Base-by-base conservation (phyloP, 768 basidiomycete genomes). In the Podaxis rugospora region DNA sequence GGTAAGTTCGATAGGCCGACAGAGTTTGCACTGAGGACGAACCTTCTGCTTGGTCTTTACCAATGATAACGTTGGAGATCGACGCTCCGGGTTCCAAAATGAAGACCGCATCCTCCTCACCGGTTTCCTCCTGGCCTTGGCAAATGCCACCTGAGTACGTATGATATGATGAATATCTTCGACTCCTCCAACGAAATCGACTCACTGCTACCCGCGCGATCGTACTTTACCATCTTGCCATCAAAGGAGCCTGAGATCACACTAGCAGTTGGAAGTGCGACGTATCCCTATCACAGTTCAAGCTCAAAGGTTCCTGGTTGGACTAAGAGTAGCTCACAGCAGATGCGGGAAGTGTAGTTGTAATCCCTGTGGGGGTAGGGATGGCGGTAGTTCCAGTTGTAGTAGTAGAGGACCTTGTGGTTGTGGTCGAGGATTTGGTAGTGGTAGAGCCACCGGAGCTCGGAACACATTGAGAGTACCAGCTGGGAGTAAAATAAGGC, bases 11-110 rank as follows among this genome's bases (percentile, higher is more conserved):
- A 5, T n/a, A 14, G 18, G 5, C 47, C 28, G 25, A 27, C 14
- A 6, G 13, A n/a, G 47, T 10, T 16, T 5, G 27, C 21, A 5
- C 13, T 39, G 11, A 39, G 1, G 36, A 49, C 61, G 27, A 11
- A 69, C 69, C 70, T 59, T 71, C 70, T 44, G 70, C 69, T 62
- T 71, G 70, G 40, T 65, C 66, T 50, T 67, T 66, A 23, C 70
- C 70, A 21, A 71, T 71, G 37, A 71, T 70, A 27, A 71, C 68
- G 47, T 71, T 71, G 13, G 70, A 71, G 47, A 71, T 70, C 5
- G 68, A 69, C 13, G 69, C 70, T 18, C 70, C 69, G 49, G 70
- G 55, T 61, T 70, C 57, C 40, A 71, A 55, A 53, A 71, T 70
- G 56, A 71, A 71, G 28, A 71, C 70, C 6, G 70, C 70, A 40